A percentile compares a stretch with the other conserved stretches of the same genome.
These are phyloP conservation scores for Stromatinia cepivora DNA, from an alignment of 2,329 filamentous ascomycete genomes.

Conservation along the genomic window DNA sequence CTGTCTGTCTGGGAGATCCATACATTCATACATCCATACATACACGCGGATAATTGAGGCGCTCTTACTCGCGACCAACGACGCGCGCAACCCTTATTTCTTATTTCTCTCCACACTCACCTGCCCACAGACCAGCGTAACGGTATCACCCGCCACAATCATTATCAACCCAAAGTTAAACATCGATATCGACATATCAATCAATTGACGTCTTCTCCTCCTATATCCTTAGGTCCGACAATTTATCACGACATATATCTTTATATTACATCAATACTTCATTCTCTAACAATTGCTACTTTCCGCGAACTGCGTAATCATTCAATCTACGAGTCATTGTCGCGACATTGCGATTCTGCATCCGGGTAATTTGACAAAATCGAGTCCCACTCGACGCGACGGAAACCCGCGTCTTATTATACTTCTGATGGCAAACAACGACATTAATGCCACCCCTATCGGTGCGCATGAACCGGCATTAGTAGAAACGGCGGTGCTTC, in stretches of 20 bases:
- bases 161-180: slow-evolving; percentile 15
- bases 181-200: not conserved
- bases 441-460: slow-evolving; percentile 27
- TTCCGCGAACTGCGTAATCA: slow-evolving; percentile 31
- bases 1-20: not conserved
- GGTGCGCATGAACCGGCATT: slow-evolving; percentile 20
- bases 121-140: not conserved
- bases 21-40: not conserved
- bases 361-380: slow-evolving; percentile 29
- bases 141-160: slow-evolving; percentile 18
- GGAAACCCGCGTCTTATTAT: slow-evolving; percentile 29
- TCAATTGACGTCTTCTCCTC: not conserved
- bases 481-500: slow-evolving; percentile 20
- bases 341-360: slow-evolving; percentile 18
- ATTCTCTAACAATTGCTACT: slow-evolving; percentile 38
- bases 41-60: not conserved
- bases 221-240: not conserved
- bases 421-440: slow-evolving; percentile 34
- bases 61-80: not conserved
- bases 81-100: not conserved
- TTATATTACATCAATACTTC: slow-evolving; percentile 31
- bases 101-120: not conserved
- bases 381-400: slow-evolving; percentile 31
- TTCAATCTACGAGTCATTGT: slow-evolving; percentile 28
- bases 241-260: not conserved